These are phyloP conservation scores for Medicago lupulina DNA, from an alignment of 306 rosid genomes.

Conservation along the genomic window DNA sequence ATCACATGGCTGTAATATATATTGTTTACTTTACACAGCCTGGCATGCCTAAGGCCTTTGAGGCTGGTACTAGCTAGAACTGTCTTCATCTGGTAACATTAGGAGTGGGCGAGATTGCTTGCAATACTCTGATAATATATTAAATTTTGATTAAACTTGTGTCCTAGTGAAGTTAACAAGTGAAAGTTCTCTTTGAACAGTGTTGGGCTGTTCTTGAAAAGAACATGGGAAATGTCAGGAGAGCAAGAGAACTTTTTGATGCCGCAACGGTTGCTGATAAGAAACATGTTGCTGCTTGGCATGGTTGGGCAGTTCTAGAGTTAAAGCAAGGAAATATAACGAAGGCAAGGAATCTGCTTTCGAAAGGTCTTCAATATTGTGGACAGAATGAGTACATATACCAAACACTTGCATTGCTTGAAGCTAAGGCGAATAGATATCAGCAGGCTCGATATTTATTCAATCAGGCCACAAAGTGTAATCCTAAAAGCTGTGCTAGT, in stretches of 20 bases:
- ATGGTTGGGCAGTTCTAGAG: conserved; percentile 98
- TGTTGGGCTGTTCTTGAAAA: conserved; percentile 97
- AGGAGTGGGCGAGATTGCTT: conserved; percentile 27
- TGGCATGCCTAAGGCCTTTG: conserved; percentile 17
- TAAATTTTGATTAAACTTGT: conserved; percentile 10
- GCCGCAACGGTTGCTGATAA: conserved; percentile 95
- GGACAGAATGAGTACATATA: conserved; percentile 91
- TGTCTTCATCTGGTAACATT: conserved; percentile 29
- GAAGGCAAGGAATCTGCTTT: conserved; percentile 84
- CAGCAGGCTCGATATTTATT: conserved; percentile 89
- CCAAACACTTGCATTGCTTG: conserved; percentile 91
- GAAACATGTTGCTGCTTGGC: conserved; percentile 98
- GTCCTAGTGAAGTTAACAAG: conserved; percentile 39
- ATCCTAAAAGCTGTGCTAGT: conserved; percentile 94
- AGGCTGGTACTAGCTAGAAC: conserved; percentile 26
- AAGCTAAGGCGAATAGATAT: conserved; percentile 77
- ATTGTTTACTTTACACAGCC: conserved; percentile 4
- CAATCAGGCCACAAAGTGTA: conserved; percentile 86
- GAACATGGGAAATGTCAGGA: conserved; percentile 78
- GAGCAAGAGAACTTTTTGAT: conserved; percentile 85
- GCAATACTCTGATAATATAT: conserved; percentile 7
- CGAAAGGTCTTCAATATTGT: conserved; percentile 77
- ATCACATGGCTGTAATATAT: neutral
- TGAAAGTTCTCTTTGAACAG: conserved; percentile 50
- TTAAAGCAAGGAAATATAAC: conserved; percentile 81